These are phyloP conservation scores for Purpureocillium lavendulum DNA, from an alignment of 2,329 filamentous ascomycete genomes.

Conservation along the genomic window DNA sequence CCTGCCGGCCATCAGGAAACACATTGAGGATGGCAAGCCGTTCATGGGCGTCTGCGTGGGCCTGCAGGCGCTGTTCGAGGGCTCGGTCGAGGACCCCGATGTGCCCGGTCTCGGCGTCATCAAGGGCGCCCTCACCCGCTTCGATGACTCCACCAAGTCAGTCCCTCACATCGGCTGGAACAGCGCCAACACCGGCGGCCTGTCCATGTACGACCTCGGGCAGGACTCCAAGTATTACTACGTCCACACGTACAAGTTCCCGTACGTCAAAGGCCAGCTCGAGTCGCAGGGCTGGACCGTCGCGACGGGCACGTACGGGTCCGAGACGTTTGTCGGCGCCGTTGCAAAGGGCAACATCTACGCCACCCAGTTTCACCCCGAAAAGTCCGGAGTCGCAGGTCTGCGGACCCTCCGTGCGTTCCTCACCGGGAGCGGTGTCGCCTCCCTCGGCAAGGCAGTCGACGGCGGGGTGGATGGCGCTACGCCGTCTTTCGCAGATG, in stretches of 20 bases:
- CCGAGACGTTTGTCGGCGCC: conserved; percentile 85
- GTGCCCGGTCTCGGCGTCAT: conserved; percentile 71
- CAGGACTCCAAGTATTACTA: conserved; percentile 96
- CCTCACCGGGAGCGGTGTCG: conserved; percentile 59
- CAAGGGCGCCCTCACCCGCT: conserved; percentile 62
- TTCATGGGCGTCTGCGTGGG: conserved; percentile 98
- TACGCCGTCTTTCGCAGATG: conserved; percentile 37
- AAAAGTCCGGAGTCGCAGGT: conserved; percentile 90
- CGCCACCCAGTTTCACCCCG: conserved; percentile 93
- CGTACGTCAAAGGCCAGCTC: conserved; percentile 64
- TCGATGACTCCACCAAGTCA: conserved; percentile 69
- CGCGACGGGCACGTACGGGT: conserved; percentile 82
- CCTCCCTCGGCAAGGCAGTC: conserved; percentile 31
- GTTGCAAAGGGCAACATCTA: conserved; percentile 79
- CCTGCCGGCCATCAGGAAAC: conserved; percentile 69
- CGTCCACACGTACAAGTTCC: conserved; percentile 86
- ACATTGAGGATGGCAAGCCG: conserved; percentile 86
- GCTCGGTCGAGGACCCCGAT: conserved; percentile 68
- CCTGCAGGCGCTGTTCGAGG: conserved; percentile 80
- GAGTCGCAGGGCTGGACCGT: conserved; percentile 83
- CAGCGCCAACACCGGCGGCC: conserved; percentile 59
- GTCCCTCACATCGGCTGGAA: conserved; percentile 99
- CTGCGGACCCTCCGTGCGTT: conserved; percentile 80
- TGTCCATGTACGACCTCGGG: conserved; percentile 64
- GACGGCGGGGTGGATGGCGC: conserved; percentile 8